These are phyloP conservation scores for Neonectria faginata DNA, from an alignment of 2,329 filamentous ascomycete species.

Conservation along the genomic window DNA sequence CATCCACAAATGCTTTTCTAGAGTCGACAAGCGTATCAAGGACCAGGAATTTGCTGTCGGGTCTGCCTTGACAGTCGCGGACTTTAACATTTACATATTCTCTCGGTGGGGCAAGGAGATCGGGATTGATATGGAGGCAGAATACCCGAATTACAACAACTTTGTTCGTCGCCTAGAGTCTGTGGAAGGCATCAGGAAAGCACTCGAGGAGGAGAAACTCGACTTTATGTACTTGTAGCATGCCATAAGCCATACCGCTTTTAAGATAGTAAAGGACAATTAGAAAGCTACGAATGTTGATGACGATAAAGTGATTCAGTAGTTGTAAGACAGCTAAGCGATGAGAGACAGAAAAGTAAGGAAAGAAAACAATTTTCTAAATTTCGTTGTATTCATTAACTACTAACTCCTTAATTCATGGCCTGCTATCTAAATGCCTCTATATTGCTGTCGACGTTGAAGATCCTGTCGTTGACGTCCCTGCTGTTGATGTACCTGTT, in stretches of 20 bases:
- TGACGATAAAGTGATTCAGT: not conserved
- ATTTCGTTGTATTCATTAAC: not conserved
- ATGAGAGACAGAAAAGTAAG: not conserved
- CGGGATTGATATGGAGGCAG: conserved; percentile 24
- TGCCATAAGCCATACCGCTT: not conserved
- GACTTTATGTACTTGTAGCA: not conserved
- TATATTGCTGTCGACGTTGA: not conserved
- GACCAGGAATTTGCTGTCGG: conserved; percentile 21
- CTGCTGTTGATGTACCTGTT: not conserved
- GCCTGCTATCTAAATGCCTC: not conserved
- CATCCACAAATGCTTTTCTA: conserved; percentile 8
- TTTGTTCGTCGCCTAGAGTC: conserved; percentile 17
- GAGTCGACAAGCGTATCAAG: conserved; percentile 16
- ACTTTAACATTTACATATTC: conserved; percentile 41
- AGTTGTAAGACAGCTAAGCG: not conserved
- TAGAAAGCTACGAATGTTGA: not conserved
- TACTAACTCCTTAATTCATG: not conserved
- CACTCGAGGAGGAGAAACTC: conserved; percentile 21
- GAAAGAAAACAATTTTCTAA: not conserved
- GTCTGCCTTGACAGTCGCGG: conserved; percentile 26
- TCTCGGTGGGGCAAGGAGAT: conserved; percentile 32
- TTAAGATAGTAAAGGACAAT: not conserved
- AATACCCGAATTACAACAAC: conserved; percentile 14
- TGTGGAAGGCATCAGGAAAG: conserved; percentile 22
- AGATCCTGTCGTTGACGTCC: not conserved